Evolutionary conservation across 441 rosid species (phyloP), one percentile per base, ranked within the genome.

Genomic region (Gossypium trilobum): DNA sequence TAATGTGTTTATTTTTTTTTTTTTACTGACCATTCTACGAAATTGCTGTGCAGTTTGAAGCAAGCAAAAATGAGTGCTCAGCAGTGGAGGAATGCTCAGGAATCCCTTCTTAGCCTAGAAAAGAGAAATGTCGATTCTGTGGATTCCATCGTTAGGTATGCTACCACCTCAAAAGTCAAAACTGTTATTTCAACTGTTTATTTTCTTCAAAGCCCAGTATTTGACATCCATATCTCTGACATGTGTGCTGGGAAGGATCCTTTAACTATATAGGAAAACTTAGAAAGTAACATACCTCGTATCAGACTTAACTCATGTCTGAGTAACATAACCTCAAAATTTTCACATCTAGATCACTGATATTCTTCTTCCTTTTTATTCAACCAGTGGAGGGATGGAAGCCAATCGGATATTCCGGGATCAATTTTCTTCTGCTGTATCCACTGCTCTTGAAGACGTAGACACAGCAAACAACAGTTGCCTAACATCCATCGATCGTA

Each of bases 51-150:
- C 89, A 95, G 99, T 77, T 79, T 89, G 89, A 83, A 78, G 74
- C 91, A 88, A 85, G 86, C 93, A 25, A 82, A 85, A 82, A 81
- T 87, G 88, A 94, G 96, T 50, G 86, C 90, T 57, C 85, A 87
- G 54, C 98, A 92, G 58, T 95, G 99, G 99, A 85, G 78, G 75
- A 83, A 87, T 73, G 98, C 98, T 68, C 95, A 86, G 83, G 95
- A 88, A 76, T 92, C 98, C 78, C 80, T 95, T 84, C 86, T 91
- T 68, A 75, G 81, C 76, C 84, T 91, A 68, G 98, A 95, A 75
- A 84, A 84, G 77, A 78, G 84, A 80, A 95, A 89, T 46, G 94
- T 92, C 51, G 86, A 87, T 81, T 91, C 99, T 63, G 93, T 92
- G 70, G 88, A 89, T 77, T 89, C 95, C 48, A 88, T 95, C 70